Base-by-base conservation (phyloP, 1,284 basidiomycete genomes). In the Filobasidium uniguttulatum region DNA sequence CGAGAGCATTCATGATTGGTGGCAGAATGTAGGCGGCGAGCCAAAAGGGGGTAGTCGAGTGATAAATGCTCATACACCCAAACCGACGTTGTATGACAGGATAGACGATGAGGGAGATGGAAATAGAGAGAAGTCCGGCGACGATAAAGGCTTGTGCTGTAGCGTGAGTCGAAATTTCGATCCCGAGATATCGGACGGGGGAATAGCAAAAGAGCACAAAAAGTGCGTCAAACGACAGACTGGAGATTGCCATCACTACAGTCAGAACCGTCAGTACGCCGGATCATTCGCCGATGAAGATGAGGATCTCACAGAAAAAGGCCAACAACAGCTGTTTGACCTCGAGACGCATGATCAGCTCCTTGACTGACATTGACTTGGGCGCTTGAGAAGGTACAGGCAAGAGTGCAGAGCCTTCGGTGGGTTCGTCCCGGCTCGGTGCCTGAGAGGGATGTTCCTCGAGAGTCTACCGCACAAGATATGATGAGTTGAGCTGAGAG, bases 201-300 rank as follows among this genome's bases (percentile, higher is more conserved):
- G 60, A 58, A 47, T 60, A 63, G 47, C 57, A 52, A 45, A 61
- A 61, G 9, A 63, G 54, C 14, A 58, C 55, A 44, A 63, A 60
- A 4, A 55, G 52, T 14, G 59, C 57, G 49, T 63, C 60, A 48
- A 61, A 63, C 3, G 57, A 55, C 37, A 57, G 55, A 20, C 60
- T 50, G 34, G 56, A 52, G 48, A 63, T 52, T 17, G 53, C 55
- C 43, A 63, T 50, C 25, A 60, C 54, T 55, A 46, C 37, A 17
- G 22, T 49, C 25, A 41, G 25, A 8, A 41, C 31, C 9, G 37
- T 34, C 2, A 40, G 14, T 30, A 23, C 38, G 2, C 38, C 9
- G n/a, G 26, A 20, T 12, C 17, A 15, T 15, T 44, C 5, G 31
- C 30, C n/a, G 17, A 31, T 15, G 40, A 19, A 3, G n/a, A 20